phyloP scores from a whole-genome alignment of 495 filamentous ascomycete species.

The Chlorociboria aeruginascens region DNA sequence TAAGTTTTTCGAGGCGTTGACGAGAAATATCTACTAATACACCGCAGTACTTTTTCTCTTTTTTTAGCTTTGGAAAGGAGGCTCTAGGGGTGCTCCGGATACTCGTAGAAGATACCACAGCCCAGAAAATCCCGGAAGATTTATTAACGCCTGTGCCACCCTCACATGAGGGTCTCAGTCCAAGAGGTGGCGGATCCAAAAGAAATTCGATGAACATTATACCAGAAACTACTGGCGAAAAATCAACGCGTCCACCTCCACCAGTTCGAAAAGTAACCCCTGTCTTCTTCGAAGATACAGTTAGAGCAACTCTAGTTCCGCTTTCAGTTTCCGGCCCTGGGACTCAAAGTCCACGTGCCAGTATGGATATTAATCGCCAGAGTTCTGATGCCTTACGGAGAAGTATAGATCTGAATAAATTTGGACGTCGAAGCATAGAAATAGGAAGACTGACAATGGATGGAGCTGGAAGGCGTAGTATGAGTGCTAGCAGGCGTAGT shows the following conservation, averaged over 20 bases:
- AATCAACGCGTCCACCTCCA: conserved; percentile 1
- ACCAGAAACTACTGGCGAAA: conserved; percentile 1
- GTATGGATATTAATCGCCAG: conserved; percentile 32
- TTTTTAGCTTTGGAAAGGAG: conserved; percentile 79
- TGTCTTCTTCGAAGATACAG: conserved; percentile 42
- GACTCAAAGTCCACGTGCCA: conserved; percentile 30
- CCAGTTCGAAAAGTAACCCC: conserved; percentile 22
- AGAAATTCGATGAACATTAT: conserved; percentile 6
- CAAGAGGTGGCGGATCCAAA: conserved; percentile 7
- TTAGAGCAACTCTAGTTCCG: conserved; percentile 52
- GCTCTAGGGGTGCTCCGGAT: conserved; percentile 68
- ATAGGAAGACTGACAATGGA: conserved; percentile 27
- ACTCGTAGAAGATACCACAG: conserved; percentile 54
- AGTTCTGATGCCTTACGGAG: conserved; percentile 33
- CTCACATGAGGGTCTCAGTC: conserved; percentile 7
- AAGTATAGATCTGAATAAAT: conserved; percentile 31
- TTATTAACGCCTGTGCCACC: conserved; percentile 8
- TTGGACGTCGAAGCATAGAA: conserved; percentile 40
- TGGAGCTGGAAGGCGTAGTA: conserved; percentile 38
- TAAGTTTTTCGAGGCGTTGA: conserved; percentile 27
- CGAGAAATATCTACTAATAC: conserved; percentile 13
- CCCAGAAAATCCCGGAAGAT: conserved; percentile 30
- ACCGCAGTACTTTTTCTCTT: conserved; percentile 87
- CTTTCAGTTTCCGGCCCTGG: conserved; percentile 27
- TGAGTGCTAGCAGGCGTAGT: conserved; percentile 41